Evolutionary conservation across 1,139 yeast species (phyloP).

Genomic region (Diutina mesorugosa): DNA sequence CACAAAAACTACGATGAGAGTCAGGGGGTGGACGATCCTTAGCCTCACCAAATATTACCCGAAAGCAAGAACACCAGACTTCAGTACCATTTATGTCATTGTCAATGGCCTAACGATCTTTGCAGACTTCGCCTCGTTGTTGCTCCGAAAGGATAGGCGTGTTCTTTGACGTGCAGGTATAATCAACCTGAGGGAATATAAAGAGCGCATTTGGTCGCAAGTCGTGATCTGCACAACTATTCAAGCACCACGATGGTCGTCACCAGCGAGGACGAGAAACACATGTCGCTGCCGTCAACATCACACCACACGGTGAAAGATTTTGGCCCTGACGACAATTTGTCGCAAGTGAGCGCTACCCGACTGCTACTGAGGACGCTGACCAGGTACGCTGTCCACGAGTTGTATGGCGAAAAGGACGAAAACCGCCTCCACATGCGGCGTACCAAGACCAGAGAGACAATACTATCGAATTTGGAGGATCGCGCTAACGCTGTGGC

Average conservation of each 20-base stretch:
- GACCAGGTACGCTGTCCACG: neutral
- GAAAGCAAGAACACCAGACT: too few relatives aligned
- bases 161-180: neutral
- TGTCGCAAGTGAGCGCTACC: neutral
- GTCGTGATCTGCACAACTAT: neutral
- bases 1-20: neutral
- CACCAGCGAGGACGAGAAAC: neutral
- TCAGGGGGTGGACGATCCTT: neutral
- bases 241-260: neutral
- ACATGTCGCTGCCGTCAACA: neutral
- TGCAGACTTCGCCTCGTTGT: neutral
- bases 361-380: neutral
- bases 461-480: slow-evolving; percentile 24
- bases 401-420: slow-evolving; percentile 20
- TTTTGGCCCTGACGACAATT: neutral
- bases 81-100: too few relatives aligned
- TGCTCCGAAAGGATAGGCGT: neutral
- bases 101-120: too few relatives aligned
- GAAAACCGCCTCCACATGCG: slow-evolving; percentile 18
- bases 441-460: slow-evolving; percentile 24
- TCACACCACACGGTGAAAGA: neutral
- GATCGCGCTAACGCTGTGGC: slow-evolving; percentile 10
- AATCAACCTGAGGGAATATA: neutral
- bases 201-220: neutral
- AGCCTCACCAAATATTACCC: too few relatives aligned